Evolutionary conservation across 164 flowering plant species (phyloP).

Genomic region (Aristolochia fimbriata): DNA sequence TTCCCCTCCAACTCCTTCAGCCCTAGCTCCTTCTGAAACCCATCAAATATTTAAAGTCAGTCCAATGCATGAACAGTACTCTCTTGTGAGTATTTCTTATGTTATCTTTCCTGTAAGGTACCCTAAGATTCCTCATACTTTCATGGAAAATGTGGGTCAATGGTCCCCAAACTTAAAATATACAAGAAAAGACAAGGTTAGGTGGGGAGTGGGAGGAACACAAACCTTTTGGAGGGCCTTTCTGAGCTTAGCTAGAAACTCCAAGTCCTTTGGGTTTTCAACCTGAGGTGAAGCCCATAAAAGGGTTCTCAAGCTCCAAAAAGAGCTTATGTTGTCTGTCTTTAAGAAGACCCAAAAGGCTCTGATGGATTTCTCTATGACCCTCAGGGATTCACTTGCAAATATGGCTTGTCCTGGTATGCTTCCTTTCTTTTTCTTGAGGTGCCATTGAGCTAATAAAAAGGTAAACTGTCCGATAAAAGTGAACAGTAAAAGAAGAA

Average conservation of each 20-base stretch:
- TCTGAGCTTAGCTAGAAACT: constrained; percentile 25
- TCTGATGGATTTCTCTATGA: not conserved
- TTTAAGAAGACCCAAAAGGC: constrained; percentile 20
- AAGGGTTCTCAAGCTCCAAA: constrained; percentile 23
- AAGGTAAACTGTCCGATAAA: not conserved
- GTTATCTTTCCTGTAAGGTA: not conserved
- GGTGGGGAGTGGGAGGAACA: too few species aligned
- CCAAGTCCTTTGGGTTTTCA: constrained; percentile 46
- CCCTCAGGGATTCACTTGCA: not conserved
- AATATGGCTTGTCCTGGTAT: not conserved
- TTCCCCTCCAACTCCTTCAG: constrained; percentile 31
- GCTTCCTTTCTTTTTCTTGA: not conserved
- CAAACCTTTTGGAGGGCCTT: constrained; percentile 6
- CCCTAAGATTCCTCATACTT: not conserved
- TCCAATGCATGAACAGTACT: too few species aligned
- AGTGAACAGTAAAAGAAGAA: too few species aligned
- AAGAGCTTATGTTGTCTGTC: constrained; percentile 26
- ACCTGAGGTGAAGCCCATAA: constrained; percentile 24
- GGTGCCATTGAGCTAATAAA: not conserved
- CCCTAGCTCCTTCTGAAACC: constrained; percentile 27
- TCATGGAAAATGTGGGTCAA: too few species aligned
- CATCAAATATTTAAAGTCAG: not conserved
- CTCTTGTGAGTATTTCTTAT: not conserved
- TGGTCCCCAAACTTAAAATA: too few species aligned
- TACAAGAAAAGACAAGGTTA: too few species aligned